Conservation (phyloP, 1,284 basidiomycete genomes). For the Thelephora terrestris region DNA sequence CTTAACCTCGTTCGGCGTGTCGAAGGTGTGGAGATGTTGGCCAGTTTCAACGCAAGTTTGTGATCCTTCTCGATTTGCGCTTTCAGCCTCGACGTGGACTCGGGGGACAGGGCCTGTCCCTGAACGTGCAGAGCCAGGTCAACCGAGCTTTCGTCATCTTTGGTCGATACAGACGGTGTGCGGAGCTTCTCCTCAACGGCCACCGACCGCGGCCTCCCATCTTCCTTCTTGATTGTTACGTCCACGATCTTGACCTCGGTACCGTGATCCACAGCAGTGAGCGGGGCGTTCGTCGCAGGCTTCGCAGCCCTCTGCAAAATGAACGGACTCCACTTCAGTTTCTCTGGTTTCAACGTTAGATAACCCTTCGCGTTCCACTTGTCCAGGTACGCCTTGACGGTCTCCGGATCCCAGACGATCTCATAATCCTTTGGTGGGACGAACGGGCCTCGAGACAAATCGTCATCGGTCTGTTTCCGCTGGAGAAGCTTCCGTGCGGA, state of each 20-base stretch:
- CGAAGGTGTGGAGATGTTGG: neutral
- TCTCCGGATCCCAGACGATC: conserved; percentile 66
- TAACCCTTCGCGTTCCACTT: conserved; percentile 79
- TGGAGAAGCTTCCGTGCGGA: conserved; percentile 52
- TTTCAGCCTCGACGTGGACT: neutral
- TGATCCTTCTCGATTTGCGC: conserved; percentile 1
- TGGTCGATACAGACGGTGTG: neutral
- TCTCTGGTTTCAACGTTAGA: conserved; percentile 71
- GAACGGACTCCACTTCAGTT: conserved; percentile 94
- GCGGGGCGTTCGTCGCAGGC: conserved; percentile 26
- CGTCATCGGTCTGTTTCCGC: conserved; percentile 44
- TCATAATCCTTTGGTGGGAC: conserved; percentile 67
- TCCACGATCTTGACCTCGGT: conserved; percentile 10
- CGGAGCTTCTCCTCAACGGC: neutral
- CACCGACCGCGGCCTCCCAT: conserved; percentile 1
- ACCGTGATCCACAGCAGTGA: conserved; percentile 16
- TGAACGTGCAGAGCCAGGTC: neutral
- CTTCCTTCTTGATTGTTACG: conserved; percentile 3
- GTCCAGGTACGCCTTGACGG: conserved; percentile 56
- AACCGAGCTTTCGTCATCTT: neutral
- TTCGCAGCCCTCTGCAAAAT: conserved; percentile 53
- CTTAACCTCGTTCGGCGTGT: neutral
- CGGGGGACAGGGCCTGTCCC: neutral
- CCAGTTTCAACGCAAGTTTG: neutral
- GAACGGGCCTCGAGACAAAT: conserved; percentile 41